Percentiles rank a stretch among this genome's conserved stretches.
Conservation (phyloP, 345 rosid genomes). For the Eucalyptus rudis region DNA sequence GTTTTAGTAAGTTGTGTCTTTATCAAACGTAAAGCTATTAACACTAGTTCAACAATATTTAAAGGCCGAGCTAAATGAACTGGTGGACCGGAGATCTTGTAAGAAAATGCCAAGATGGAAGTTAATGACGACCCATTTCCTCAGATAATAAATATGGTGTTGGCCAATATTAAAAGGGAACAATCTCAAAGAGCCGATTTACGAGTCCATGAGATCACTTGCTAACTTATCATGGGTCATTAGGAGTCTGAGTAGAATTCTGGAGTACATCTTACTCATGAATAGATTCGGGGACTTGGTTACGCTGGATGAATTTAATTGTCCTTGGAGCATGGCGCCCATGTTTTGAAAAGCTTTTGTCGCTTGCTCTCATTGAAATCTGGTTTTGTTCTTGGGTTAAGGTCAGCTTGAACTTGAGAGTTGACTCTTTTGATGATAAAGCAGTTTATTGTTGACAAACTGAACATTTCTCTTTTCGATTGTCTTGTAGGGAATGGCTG, state of each 20-base stretch:
- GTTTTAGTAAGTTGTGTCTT: not conserved
- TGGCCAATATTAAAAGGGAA: not conserved
- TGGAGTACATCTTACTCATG: not conserved
- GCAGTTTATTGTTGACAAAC: not conserved
- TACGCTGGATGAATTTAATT: not conserved
- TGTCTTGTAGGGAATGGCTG: slow-evolving; percentile 78
- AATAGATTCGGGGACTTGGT: not conserved
- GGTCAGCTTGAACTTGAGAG: not conserved
- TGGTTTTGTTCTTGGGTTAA: not conserved
- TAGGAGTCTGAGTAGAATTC: not conserved
- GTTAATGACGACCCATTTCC: not conserved
- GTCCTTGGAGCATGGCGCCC: not conserved
- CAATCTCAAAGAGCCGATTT: not conserved
- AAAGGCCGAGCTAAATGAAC: not conserved
- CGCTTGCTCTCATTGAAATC: not conserved
- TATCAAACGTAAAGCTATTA: not conserved
- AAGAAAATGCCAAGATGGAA: not conserved
- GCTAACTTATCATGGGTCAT: not conserved
- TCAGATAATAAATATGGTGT: no score
- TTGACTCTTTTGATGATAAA: not conserved
- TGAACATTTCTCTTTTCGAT: not conserved
- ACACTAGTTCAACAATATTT: not conserved
- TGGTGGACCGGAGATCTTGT: not conserved
- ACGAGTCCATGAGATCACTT: not conserved
- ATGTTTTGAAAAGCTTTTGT: not conserved